These are phyloP conservation scores for Trichoderma erinaceum DNA, from an alignment of 495 filamentous ascomycete species.

Conservation along the genomic window DNA sequence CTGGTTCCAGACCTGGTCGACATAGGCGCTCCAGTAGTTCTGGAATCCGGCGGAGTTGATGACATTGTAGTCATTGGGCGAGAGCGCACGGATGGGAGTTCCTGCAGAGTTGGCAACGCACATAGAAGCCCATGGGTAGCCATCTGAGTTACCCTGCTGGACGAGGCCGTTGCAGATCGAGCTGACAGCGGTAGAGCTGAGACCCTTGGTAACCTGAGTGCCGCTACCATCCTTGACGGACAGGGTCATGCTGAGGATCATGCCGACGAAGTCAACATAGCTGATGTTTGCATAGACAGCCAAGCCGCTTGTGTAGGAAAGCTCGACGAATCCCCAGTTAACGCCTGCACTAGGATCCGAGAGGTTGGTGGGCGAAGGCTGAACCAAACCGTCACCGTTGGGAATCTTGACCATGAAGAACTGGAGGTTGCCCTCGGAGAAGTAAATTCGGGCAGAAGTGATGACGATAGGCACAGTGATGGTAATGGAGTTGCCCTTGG, in stretches of 20 bases:
- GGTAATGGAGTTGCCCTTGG: constrained; percentile 30
- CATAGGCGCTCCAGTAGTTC: constrained; percentile 35
- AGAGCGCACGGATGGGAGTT: constrained; percentile 33
- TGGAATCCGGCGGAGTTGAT: constrained; percentile 26
- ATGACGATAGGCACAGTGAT: constrained; percentile 36
- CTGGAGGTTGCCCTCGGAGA: constrained; percentile 33
- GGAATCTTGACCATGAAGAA: constrained; percentile 33
- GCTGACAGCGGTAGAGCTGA: constrained; percentile 27
- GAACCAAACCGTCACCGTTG: constrained; percentile 30
- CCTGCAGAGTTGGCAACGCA: constrained; percentile 29
- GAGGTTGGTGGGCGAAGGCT: constrained; percentile 39
- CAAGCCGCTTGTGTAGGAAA: constrained; percentile 30
- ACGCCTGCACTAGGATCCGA: constrained; percentile 34
- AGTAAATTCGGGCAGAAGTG: constrained; percentile 36
- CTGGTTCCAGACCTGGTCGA: constrained; percentile 37
- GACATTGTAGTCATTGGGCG: constrained; percentile 31
- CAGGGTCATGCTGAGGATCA: constrained; percentile 36
- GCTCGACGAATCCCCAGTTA: constrained; percentile 45
- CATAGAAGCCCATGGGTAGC: constrained; percentile 35
- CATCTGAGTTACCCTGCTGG: constrained; percentile 29
- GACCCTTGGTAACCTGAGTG: constrained; percentile 31
- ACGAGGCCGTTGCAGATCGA: constrained; percentile 34
- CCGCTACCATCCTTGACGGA: constrained; percentile 25
- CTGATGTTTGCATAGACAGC: constrained; percentile 39
- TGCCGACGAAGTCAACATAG: constrained; percentile 45